Percentiles rank a stretch among this genome's conserved stretches.
Conservation (phyloP, 768 basidiomycete species). For the Trametes gibbosa region DNA sequence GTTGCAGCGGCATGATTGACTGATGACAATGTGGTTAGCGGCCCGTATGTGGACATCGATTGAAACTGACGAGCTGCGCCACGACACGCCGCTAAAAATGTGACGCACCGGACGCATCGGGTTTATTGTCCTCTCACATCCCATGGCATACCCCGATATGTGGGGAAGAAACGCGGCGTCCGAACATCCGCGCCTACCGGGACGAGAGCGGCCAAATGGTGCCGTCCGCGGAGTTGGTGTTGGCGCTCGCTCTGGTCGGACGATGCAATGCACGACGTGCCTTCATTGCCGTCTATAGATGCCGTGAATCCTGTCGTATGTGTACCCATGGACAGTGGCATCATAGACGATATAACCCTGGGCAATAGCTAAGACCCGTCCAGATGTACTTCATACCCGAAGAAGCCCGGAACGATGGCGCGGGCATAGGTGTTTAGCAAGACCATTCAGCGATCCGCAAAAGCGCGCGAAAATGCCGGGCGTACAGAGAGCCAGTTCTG, state of each 20-base stretch:
- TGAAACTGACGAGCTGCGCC: not conserved
- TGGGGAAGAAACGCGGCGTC: not conserved
- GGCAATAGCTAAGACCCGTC: too few species aligned
- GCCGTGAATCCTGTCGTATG: not conserved
- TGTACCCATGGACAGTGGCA: not conserved
- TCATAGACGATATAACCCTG: not conserved
- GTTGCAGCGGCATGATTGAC: conserved; percentile 69
- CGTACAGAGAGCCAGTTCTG: not conserved
- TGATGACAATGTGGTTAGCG: conserved; percentile 29
- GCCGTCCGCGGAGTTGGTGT: not conserved
- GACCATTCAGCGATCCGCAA: not conserved
- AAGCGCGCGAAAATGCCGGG: not conserved
- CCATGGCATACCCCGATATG: too few species aligned
- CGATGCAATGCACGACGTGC: not conserved
- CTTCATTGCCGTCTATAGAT: not conserved
- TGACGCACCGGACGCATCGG: too few species aligned
- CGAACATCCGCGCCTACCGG: too few species aligned
- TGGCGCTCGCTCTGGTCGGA: not conserved
- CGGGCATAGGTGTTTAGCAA: not conserved
- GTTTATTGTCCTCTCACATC: too few species aligned
- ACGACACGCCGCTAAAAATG: too few species aligned
- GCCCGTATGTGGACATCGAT: not conserved
- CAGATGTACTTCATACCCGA: not conserved
- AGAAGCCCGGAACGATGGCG: not conserved
- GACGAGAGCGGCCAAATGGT: not conserved